These are phyloP conservation scores for Harringtonia aguacate DNA, from an alignment of 2,329 filamentous ascomycete species.

Conservation along the genomic window DNA sequence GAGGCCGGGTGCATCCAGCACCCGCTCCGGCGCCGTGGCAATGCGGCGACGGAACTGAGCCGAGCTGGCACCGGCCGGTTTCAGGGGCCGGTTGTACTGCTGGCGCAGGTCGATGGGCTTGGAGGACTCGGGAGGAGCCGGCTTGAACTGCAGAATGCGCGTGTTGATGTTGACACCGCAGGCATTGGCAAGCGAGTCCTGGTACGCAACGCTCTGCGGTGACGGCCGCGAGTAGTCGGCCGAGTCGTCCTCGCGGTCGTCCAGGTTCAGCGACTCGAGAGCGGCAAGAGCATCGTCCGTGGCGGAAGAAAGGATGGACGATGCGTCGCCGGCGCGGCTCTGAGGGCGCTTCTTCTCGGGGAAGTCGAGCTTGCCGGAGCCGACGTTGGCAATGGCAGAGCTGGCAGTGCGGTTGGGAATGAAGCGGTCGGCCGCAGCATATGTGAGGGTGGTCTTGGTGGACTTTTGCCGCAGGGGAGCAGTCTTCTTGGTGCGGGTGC, in stretches of 20 bases:
- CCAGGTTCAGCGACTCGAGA: conserved; percentile 68
- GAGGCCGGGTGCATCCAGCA: conserved; percentile 89
- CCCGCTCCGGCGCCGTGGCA: conserved; percentile 87
- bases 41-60: conserved; percentile 88
- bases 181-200: conserved; percentile 15
- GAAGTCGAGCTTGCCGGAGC: conserved; percentile 70
- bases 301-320: conserved; percentile 64
- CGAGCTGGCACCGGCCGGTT: conserved; percentile 59
- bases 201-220: conserved; percentile 57
- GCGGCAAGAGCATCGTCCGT: conserved; percentile 72
- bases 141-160: conserved; percentile 96
- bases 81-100: conserved; percentile 95
- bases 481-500: conserved; percentile 49
- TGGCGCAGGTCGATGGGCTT: conserved; percentile 96
- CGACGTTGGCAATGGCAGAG: conserved; percentile 73
- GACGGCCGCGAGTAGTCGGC: conserved; percentile 65
- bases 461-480: conserved; percentile 39
- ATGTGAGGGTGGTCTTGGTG: conserved; percentile 68
- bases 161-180: conserved; percentile 80
- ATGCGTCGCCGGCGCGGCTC: conserved; percentile 54
- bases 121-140: conserved; percentile 91
- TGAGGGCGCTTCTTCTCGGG: conserved; percentile 63
- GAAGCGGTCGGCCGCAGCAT: conserved; percentile 79
- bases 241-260: conserved; percentile 60
- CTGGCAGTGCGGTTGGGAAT: conserved; percentile 89